These are phyloP conservation scores for Pleurotus platypus DNA, from an alignment of 768 basidiomycete genomes.

Conservation along the genomic window DNA sequence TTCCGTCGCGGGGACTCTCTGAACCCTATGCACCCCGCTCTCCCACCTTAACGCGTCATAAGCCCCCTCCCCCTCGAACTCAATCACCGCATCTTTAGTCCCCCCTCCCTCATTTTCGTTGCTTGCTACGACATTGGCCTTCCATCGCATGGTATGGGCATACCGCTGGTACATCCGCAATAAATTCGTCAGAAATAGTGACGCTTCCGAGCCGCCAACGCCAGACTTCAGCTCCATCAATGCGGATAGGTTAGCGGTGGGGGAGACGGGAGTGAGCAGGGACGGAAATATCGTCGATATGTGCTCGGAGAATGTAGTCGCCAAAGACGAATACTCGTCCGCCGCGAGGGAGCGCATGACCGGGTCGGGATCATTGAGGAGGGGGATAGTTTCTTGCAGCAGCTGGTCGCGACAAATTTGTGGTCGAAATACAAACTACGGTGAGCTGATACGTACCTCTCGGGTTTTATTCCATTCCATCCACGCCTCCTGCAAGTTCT, in stretches of 20 bases:
- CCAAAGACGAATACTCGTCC: constrained; percentile 58
- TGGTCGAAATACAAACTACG: not conserved
- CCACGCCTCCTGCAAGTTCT: constrained; percentile 69
- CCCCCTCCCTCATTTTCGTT: constrained; percentile 62
- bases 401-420: constrained; percentile 44
- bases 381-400: constrained; percentile 54
- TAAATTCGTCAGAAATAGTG: constrained; percentile 76
- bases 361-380: constrained; percentile 73
- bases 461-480: constrained; percentile 51
- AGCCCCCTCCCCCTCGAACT: constrained; percentile 72
- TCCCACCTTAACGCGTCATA: constrained; percentile 86
- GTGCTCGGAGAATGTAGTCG: constrained; percentile 27
- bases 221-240: constrained; percentile 91
- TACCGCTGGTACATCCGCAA: constrained; percentile 79
- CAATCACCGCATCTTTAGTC: constrained; percentile 73
- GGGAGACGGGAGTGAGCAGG: constrained; percentile 70
- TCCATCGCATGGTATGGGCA: constrained; percentile 57
- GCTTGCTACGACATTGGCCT: constrained; percentile 52
- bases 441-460: constrained; percentile 40
- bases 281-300: constrained; percentile 54
- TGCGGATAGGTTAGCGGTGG: constrained; percentile 65
- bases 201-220: constrained; percentile 87
- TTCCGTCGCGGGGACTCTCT: constrained; percentile 91
- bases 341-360: constrained; percentile 70
- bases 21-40: constrained; percentile 94